Base-by-base conservation (phyloP, 2,329 filamentous ascomycete genomes). In the Colletotrichum tofieldiae region DNA sequence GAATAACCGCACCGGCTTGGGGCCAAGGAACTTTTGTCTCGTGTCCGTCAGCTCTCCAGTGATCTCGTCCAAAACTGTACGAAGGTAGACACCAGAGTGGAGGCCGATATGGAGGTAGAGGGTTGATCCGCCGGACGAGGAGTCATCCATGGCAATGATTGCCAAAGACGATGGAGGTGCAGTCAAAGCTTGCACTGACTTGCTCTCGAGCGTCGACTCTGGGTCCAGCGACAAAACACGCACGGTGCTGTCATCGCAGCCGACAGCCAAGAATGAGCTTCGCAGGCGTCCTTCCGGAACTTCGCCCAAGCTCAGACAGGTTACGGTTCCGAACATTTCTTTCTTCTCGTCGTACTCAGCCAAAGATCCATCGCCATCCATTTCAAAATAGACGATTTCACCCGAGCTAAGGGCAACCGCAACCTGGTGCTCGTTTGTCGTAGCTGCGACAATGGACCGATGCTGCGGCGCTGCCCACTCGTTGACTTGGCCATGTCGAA, bases 361-460 rank as follows among this genome's bases (percentile, higher is more conserved):
- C 41, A 98, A 86, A 4, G 93, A 93, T 39, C 95, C 95, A 81
- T 98, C 96, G 0, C 91, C 89, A 78, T 98, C 96, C 91, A 98
- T 96, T 81, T 99, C 97, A 77, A 99, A 99, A 80, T 98, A 99
- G 52, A 98, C 94, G 74, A 99, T 96, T 81, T 99, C 96, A 47
- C 96, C 96, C 11, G 95, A 98, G 79, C 95, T 98, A 35, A 99
- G 86, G 1, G 96, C 96, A 61, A 98, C 92, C 4, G 95, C 95
- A 35, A 99, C 94, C 82, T 99, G 96, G 52, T 94, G 91, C 77
- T 96, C 92, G 78, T 99, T 99, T 20, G 96, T 96, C 1, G 96
- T 93, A 43, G 96, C 97, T 11, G 96, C 94, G 58, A 98, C 95
- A 75, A 99, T 98, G 0, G 96, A 97, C 29, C 96, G 91, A 85